Evolutionary conservation across 345 rosid species (phyloP).

Genomic region (Alliaria petiolata): DNA sequence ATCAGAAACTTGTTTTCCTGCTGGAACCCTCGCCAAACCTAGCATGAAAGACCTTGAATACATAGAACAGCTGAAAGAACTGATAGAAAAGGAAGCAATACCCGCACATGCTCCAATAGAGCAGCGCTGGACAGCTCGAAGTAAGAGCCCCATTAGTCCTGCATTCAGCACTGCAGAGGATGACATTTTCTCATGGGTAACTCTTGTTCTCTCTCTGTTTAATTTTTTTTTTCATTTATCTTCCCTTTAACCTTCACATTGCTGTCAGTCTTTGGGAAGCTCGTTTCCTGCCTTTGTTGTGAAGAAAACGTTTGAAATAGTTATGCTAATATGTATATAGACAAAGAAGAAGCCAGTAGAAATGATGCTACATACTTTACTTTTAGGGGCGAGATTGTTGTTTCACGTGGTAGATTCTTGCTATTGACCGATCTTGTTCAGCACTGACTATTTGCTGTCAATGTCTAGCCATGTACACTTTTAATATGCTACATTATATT

Average conservation of each 20-base stretch:
- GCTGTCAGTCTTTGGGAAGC: background rate
- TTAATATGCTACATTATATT: background rate
- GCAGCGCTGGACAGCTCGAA: slow-evolving; percentile 93
- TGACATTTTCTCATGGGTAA: slow-evolving; percentile 93
- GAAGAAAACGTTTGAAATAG: background rate
- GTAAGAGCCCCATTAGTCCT: slow-evolving; percentile 84
- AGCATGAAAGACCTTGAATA: slow-evolving; percentile 91
- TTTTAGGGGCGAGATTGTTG: background rate
- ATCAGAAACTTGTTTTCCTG: slow-evolving; percentile 93
- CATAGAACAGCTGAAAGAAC: slow-evolving; percentile 74
- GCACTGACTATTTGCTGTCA: background rate
- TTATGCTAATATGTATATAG: background rate
- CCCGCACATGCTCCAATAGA: slow-evolving; percentile 94
- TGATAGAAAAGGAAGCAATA: slow-evolving; percentile 72
- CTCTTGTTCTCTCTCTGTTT: background rate
- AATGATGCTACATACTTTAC: background rate
- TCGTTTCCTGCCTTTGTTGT: background rate
- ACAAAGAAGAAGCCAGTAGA: background rate
- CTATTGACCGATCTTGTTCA: background rate
- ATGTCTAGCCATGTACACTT: background rate
- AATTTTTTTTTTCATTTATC: background rate
- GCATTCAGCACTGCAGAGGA: slow-evolving; percentile 73
- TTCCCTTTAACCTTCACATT: background rate
- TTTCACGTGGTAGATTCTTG: slow-evolving; percentile 1
- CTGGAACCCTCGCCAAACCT: slow-evolving; percentile 82